These are phyloP conservation scores for Fagopyrum homotropicum DNA, from an alignment of 148 eudicot genomes.

Conservation along the genomic window DNA sequence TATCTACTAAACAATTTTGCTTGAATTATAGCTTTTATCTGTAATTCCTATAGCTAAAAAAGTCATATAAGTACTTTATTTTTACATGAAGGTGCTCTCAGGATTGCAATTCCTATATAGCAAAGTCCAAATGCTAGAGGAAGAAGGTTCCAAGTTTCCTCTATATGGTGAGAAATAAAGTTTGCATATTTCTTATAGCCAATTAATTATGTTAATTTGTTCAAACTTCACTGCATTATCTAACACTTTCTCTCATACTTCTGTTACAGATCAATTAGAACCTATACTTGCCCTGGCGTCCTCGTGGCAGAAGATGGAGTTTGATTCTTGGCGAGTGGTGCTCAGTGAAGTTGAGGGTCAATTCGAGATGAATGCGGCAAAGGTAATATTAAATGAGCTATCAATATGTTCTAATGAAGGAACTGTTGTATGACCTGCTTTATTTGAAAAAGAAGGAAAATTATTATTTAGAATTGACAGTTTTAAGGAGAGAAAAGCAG, in stretches of 20 bases:
- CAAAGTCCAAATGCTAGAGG: slow-evolving; percentile 56
- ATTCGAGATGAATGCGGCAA: slow-evolving; percentile 79
- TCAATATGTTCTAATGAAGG: background rate
- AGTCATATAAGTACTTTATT: background rate
- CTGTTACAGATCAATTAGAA: slow-evolving; percentile 46
- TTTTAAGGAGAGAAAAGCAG: too few relatives aligned
- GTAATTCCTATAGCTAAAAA: background rate
- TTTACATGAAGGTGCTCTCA: slow-evolving; percentile 62
- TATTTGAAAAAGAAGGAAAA: background rate
- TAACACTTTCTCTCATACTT: slow-evolving; percentile 3
- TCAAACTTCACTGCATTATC: background rate
- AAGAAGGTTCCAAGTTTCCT: slow-evolving; percentile 72
- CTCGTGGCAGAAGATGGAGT: slow-evolving; percentile 77
- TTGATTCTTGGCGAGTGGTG: slow-evolving; percentile 67
- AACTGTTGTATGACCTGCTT: background rate
- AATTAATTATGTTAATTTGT: background rate
- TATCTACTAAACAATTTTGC: background rate
- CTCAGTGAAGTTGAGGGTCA: slow-evolving; percentile 71
- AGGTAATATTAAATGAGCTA: slow-evolving; percentile 30
- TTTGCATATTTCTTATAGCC: background rate
- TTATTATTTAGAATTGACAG: too few relatives aligned
- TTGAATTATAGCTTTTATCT: background rate
- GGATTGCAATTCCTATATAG: slow-evolving; percentile 72
- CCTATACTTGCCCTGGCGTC: slow-evolving; percentile 52
- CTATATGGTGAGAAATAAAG: slow-evolving; percentile 42